Conservation (phyloP, 1,284 basidiomycete species). For the Lentinula novae-zelandiae region DNA sequence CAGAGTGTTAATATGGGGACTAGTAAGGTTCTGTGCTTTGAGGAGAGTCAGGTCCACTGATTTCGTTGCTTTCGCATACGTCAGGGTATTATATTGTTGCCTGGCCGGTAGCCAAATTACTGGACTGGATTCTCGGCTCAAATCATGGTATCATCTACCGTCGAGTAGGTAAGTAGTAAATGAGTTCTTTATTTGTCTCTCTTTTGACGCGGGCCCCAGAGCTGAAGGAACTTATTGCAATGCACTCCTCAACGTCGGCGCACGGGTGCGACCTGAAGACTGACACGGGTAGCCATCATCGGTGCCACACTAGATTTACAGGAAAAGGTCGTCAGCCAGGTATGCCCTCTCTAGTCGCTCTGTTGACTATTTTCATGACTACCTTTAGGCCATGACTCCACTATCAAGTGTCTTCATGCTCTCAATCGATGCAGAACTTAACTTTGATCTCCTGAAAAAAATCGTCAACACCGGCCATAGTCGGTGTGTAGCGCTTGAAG, state of each 20-base stretch:
- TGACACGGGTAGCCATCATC: slow-evolving; percentile 5
- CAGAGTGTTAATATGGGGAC: slow-evolving; percentile 59
- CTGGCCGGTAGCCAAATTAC: slow-evolving; percentile 75
- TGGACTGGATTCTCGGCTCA: slow-evolving; percentile 62
- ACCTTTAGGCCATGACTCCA: slow-evolving; percentile 65
- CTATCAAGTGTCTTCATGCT: slow-evolving; percentile 81
- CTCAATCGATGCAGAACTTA: slow-evolving; percentile 73
- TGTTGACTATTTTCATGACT: not conserved
- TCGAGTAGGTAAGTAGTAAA: slow-evolving; percentile 25
- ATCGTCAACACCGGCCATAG: slow-evolving; percentile 80
- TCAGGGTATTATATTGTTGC: slow-evolving; percentile 63
- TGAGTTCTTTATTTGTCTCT: not conserved
- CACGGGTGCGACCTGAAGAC: slow-evolving; percentile 7
- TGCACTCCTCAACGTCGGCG: slow-evolving; percentile 30
- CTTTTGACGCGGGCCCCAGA: slow-evolving; percentile 30
- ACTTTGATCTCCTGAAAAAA: slow-evolving; percentile 71
- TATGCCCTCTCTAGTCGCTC: not conserved
- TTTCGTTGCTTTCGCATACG: slow-evolving; percentile 60
- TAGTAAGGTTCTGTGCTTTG: slow-evolving; percentile 79
- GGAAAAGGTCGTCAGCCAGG: slow-evolving; percentile 8
- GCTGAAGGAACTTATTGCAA: slow-evolving; percentile 70
- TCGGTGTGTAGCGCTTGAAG: slow-evolving; percentile 24
- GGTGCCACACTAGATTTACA: slow-evolving; percentile 9
- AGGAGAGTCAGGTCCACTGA: slow-evolving; percentile 48
- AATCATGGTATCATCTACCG: slow-evolving; percentile 60